Base-by-base conservation (phyloP, 2,329 filamentous ascomycete genomes). In the Sclerotinia glacialis region DNA sequence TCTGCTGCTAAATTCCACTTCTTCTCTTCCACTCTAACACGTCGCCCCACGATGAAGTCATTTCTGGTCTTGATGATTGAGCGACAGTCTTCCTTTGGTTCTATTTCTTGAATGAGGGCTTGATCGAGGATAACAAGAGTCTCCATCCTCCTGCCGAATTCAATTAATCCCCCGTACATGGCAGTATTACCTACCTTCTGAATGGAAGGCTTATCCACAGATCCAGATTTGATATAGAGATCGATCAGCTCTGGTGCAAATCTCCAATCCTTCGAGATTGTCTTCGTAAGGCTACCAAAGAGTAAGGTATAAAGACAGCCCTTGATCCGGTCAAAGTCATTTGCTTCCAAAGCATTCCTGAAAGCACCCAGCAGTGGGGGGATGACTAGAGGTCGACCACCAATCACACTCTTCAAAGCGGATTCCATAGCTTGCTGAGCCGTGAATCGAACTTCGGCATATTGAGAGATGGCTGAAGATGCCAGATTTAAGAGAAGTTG, bases 401-500 rank as follows among this genome's bases (percentile, higher is more conserved):
- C 95, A 71, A 96, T 90, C 16, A 99, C 84, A 37, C 91, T 90
- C 79, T 97, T 97, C 42, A 98, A 85, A 0, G 95, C 95, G 0
- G 95, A 96, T 77, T 99, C 96, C 66, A 92, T 90, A 0, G 95
- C 92, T 68, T 89, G 90, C 77, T 99, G 95, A 3, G 95, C 95
- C 64, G 93, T 93, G 42, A 93, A 86, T n/a, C 96, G 90, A 62
- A 98, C 95, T 76, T 99, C 95, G 0, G 95, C 95, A 76, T 99
- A 99, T 5, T 92, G 81, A 0, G 94, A 98, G 3, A 96, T 88
- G 70, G 91, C 93, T 0, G 94, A 97, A 72, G 96, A 86, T 6
- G 93, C 92, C 47, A 99, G 83, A 76, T 99, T 93, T 21, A 96
- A 82, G 1, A 99, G 82, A 16, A 99, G 80, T 18, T 83, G 84